These are phyloP conservation scores for Dendrocalamus latiflorus DNA, from an alignment of 202 grass and related monocot species.

Conservation along the genomic window DNA sequence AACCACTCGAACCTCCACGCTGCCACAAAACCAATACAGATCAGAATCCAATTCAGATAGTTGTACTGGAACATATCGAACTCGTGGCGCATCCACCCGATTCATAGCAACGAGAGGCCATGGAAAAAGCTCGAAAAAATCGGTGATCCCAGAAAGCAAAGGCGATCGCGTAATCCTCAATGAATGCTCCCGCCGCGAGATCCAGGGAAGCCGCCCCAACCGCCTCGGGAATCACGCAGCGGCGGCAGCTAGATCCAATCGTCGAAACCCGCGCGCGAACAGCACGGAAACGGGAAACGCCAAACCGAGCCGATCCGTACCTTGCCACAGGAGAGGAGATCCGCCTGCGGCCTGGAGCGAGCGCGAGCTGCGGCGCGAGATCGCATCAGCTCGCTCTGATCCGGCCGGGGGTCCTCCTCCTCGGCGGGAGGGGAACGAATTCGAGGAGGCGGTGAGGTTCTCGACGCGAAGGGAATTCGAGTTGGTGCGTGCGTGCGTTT, in stretches of 20 bases:
- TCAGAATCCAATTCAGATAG: conserved; percentile 1
- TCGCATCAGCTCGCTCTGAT: not conserved
- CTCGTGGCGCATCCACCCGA: not conserved
- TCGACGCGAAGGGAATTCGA: no score
- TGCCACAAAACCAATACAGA: conserved; percentile 7
- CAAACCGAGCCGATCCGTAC: not conserved
- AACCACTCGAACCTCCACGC: not conserved
- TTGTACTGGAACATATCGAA: not conserved
- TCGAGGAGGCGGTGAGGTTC: no score
- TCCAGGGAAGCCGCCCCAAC: no score
- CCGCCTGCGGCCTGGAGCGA: not conserved
- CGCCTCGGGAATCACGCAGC: not conserved
- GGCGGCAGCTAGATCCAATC: conserved; percentile 18
- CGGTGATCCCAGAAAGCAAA: no score
- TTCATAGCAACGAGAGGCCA: conserved; percentile 11
- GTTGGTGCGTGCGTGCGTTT: no score
- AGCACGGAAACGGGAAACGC: not conserved
- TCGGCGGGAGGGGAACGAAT: no score
- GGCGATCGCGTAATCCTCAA: no score
- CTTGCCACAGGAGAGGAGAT: conserved; percentile 11
- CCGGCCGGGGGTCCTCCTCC: no score
- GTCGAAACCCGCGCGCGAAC: not conserved
- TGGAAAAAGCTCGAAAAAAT: no score
- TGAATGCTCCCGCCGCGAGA: no score
- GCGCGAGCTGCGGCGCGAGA: no score